Base-by-base conservation (phyloP, 2,329 filamentous ascomycete genomes). In the Parasarocladium wereldwijsianum region DNA sequence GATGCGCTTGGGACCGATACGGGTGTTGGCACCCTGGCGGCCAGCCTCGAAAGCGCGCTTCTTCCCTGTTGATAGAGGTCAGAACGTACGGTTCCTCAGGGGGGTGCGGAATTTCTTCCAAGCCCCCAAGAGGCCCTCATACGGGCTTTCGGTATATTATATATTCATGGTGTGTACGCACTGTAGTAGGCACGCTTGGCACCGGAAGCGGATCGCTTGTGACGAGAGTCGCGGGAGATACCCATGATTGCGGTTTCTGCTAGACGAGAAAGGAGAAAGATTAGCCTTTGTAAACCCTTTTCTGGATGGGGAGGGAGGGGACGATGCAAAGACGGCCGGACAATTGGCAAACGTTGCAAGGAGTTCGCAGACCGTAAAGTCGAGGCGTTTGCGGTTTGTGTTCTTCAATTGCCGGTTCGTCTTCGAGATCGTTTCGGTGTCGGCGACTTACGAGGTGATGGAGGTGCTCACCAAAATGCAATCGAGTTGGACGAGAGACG, bases 161-260 rank as follows among this genome's bases (percentile, higher is more conserved):
- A 27, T 36, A 31, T 34, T 15, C 30, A 39, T 34, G 28, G 28
- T 30, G 8, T 36, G 31, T 57, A 78, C 73, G 68, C 68, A 77
- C 82, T 76, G 76, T 87, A 90, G 69, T 77, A 80, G 67, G 81
- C 72, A 62, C 81, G 78, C 81, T 98, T 98, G 58, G 92, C 90
- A 75, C 90, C 92, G 63, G 92, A 82, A 64, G 87, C 86, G 66
- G 85, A 86, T 70, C 90, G 86, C 82, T 98, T 98, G 79, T 98
- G 90, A 72, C 90, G 85, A 64, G 85, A 93, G 71, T 96, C 87
- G 72, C 90, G 83, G 68, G 87, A 94, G 72, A 98, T 96, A 98
- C 90, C 82, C 81, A 87, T 87, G 70, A 77, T 82, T 80, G 76
- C 76, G 66, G 67, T 70, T 68, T 70, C 70, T 77, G 60, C 44